These are phyloP conservation scores for Stemphylium beticola DNA, from an alignment of 2,329 filamentous ascomycete species.

Conservation along the genomic window DNA sequence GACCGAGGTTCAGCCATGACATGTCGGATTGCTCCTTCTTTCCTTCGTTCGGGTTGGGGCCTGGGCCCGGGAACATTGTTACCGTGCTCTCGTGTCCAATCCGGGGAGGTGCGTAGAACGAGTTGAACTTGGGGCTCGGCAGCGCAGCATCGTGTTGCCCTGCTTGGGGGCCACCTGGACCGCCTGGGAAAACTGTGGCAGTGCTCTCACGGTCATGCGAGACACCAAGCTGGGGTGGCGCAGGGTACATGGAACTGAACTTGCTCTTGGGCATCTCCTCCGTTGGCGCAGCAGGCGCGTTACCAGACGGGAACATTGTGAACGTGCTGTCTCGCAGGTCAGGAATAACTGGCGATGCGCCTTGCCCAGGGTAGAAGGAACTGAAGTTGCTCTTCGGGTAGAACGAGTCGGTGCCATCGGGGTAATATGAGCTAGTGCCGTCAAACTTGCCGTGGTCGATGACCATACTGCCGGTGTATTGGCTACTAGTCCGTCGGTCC, in stretches of 20 bases:
- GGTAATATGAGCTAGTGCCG: slow-evolving; percentile 59
- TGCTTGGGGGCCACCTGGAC: slow-evolving; percentile 19
- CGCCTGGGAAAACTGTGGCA: slow-evolving; percentile 42
- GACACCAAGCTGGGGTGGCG: slow-evolving; percentile 35
- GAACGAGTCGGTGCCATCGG: slow-evolving; percentile 42
- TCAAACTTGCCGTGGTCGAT: slow-evolving; percentile 56
- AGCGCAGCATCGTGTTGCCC: slow-evolving; percentile 15
- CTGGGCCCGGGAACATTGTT: slow-evolving; percentile 38
- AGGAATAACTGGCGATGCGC: slow-evolving; percentile 58
- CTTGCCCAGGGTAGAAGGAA: slow-evolving; percentile 50
- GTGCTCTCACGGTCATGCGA: slow-evolving; percentile 60
- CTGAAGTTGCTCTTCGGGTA: slow-evolving; percentile 63
- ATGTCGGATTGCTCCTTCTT: slow-evolving; percentile 63
- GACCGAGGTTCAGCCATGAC: slow-evolving; percentile 79
- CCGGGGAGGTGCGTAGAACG: slow-evolving; percentile 47
- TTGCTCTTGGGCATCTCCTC: slow-evolving; percentile 28
- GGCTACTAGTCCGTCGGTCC: slow-evolving; percentile 50
- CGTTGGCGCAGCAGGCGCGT: slow-evolving; percentile 19
- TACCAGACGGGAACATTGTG: slow-evolving; percentile 38
- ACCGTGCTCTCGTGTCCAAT: slow-evolving; percentile 65
- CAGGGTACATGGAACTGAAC: slow-evolving; percentile 36
- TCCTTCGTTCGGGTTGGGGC: slow-evolving; percentile 18
- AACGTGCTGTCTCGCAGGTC: slow-evolving; percentile 67
- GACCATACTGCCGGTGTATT: slow-evolving; percentile 52
- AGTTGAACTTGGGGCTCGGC: slow-evolving; percentile 62